A percentile compares a stretch with the other conserved stretches of the same genome.
Evolutionary conservation across 2,329 filamentous ascomycete genomes (phyloP).

Genomic region (Scytalidium sp.): DNA sequence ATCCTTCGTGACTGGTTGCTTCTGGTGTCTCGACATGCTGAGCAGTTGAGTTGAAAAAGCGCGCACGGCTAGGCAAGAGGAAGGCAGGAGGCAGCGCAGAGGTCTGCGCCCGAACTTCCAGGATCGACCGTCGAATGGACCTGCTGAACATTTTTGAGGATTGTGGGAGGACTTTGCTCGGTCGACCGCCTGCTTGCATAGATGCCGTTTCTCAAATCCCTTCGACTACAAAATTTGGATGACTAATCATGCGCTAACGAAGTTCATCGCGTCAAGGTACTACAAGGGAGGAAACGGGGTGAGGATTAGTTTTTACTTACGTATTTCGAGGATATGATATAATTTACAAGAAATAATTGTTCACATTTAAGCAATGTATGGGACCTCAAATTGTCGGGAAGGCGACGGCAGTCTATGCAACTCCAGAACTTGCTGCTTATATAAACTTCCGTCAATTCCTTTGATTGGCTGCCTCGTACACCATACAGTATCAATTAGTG

Average conservation of each 20-base stretch:
- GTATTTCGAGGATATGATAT: too few species aligned
- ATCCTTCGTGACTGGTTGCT: slow-evolving; percentile 10
- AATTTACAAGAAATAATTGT: too few species aligned
- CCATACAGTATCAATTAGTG: not conserved
- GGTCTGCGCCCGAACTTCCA: slow-evolving; percentile 51
- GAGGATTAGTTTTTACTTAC: too few species aligned
- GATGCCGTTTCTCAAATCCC: not conserved
- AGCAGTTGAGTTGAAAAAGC: slow-evolving; percentile 47
- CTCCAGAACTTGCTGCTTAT: too few species aligned
- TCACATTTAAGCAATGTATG: too few species aligned
- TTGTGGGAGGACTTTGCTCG: not conserved
- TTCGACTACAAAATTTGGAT: not conserved
- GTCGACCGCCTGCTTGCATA: not conserved
- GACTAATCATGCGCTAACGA: not conserved
- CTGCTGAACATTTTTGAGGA: slow-evolving; percentile 33
- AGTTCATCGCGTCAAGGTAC: not conserved
- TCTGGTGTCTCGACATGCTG: slow-evolving; percentile 41
- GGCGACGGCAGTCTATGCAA: too few species aligned
- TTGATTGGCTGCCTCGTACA: not conserved
- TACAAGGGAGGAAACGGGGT: too few species aligned
- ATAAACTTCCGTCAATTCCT: not conserved
- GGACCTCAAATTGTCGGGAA: too few species aligned
- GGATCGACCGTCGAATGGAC: slow-evolving; percentile 59
- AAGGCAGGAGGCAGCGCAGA: slow-evolving; percentile 45
- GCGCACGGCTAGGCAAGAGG: slow-evolving; percentile 41